Conservation (phyloP, 768 basidiomycete species). For the Boletus fagicola region DNA sequence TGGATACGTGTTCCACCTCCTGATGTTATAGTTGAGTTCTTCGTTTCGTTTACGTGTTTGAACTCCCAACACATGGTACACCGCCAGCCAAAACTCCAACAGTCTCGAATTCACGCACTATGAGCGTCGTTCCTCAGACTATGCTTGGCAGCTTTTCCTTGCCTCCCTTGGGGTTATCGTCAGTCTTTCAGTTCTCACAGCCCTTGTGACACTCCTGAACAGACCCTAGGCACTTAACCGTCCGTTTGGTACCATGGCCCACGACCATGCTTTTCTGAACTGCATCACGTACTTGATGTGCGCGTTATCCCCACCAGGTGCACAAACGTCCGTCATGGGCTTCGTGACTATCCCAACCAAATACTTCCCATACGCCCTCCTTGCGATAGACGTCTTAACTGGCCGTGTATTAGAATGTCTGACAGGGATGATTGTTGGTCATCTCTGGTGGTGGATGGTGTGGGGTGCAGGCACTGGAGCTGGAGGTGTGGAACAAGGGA, state of each 20-base stretch:
- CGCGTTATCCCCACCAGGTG: slow-evolving; percentile 59
- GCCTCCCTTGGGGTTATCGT: slow-evolving; percentile 60
- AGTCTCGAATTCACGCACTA: slow-evolving; percentile 65
- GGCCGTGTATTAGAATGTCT: slow-evolving; percentile 59
- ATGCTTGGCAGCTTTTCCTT: slow-evolving; percentile 70
- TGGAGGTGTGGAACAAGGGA: slow-evolving; percentile 38
- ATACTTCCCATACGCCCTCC: slow-evolving; percentile 74
- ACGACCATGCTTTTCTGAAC: slow-evolving; percentile 64
- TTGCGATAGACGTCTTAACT: slow-evolving; percentile 68
- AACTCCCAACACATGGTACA: not conserved
- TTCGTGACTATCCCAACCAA: slow-evolving; percentile 68
- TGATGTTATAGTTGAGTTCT: slow-evolving; percentile 42
- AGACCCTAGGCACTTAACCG: slow-evolving; percentile 49
- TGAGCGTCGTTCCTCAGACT: slow-evolving; percentile 60
- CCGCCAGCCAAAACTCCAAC: slow-evolving; percentile 59
- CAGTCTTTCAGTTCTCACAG: slow-evolving; percentile 25
- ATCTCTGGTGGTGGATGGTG: slow-evolving; percentile 78
- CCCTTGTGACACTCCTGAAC: not conserved
- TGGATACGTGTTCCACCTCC: slow-evolving; percentile 40
- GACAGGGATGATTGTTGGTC: slow-evolving; percentile 74
- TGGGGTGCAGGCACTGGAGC: slow-evolving; percentile 48
- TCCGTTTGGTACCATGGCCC: slow-evolving; percentile 55
- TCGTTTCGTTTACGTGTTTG: not conserved
- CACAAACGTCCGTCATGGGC: slow-evolving; percentile 75
- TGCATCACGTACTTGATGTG: slow-evolving; percentile 70